These are phyloP conservation scores for Calonectria pteridis DNA, from an alignment of 2,329 filamentous ascomycete genomes.

Conservation along the genomic window DNA sequence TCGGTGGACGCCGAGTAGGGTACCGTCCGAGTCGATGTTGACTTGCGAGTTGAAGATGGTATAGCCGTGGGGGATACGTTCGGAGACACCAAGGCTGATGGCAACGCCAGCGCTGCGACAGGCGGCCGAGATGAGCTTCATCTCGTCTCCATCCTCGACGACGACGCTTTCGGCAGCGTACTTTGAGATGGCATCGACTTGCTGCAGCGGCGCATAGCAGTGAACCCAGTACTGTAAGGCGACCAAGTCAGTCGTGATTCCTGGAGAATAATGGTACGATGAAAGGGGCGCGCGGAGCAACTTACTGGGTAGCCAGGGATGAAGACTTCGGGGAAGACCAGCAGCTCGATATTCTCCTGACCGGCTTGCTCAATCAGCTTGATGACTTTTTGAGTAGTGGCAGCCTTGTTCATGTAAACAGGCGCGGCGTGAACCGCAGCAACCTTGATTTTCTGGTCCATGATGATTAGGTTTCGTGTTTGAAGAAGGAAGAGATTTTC, in stretches of 20 bases:
- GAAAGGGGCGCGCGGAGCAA: neutral
- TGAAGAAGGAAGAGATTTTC: neutral
- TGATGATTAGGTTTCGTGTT: neutral
- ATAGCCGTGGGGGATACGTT: neutral
- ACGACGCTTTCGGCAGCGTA: neutral
- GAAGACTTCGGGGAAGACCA: neutral
- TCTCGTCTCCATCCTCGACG: slow-evolving; percentile 4
- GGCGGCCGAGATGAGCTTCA: neutral
- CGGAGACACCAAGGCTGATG: neutral
- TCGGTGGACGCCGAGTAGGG: neutral
- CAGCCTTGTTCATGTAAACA: slow-evolving; percentile 1
- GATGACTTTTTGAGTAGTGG: slow-evolving; percentile 3
- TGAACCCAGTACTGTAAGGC: neutral
- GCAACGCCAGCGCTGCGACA: neutral
- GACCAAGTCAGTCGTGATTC: neutral
- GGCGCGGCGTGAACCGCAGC: neutral
- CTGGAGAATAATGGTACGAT: neutral
- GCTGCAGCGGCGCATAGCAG: neutral
- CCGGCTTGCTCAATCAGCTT: neutral
- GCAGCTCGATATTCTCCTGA: neutral
- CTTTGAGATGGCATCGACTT: neutral
- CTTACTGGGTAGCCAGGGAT: neutral
- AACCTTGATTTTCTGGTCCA: slow-evolving; percentile 1
- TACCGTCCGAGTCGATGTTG: neutral
- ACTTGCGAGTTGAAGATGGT: neutral